Conservation (phyloP, 108 stramenopile genomes). For the Parmales sp. region DNA sequence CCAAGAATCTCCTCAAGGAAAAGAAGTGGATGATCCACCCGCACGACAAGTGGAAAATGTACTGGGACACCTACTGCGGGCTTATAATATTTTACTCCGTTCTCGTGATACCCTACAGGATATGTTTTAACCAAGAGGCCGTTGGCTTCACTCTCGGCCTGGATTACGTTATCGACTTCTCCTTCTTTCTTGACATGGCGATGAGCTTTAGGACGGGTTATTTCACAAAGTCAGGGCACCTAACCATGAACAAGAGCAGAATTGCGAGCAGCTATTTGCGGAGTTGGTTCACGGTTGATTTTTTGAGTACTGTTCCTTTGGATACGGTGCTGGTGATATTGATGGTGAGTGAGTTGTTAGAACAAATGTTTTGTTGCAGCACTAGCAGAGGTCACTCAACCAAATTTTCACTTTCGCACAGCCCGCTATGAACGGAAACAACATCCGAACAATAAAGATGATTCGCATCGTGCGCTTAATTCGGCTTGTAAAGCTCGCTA, state of each 20-base stretch:
- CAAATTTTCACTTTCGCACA: not conserved
- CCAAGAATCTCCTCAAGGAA: not conserved
- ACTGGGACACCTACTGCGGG: constrained; percentile 1
- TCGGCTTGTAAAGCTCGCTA: constrained; percentile 5
- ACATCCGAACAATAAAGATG: not conserved
- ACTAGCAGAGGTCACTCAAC: not conserved
- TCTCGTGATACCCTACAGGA: not conserved
- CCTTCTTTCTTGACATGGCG: not conserved
- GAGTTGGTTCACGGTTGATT: constrained; percentile 35
- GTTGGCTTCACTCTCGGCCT: not conserved
- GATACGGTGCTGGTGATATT: constrained; percentile 20
- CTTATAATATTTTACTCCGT: constrained; percentile 1
- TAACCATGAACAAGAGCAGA: not conserved
- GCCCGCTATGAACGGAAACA: not conserved
- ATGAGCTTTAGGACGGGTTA: constrained; percentile 6
- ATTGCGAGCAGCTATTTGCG: not conserved
- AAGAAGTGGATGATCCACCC: not conserved
- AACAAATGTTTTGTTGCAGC: not conserved
- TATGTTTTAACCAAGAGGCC: not conserved
- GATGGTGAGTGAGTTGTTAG: too few relatives aligned
- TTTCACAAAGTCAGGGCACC: not conserved
- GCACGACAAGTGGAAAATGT: not conserved
- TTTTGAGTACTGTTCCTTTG: constrained; percentile 33
- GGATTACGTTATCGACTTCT: not conserved
- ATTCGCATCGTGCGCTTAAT: not conserved